Evolutionary conservation across 768 basidiomycete genomes (phyloP), one percentile per base, ranked within the genome.

Genomic region (Agaricus subrufescens): DNA sequence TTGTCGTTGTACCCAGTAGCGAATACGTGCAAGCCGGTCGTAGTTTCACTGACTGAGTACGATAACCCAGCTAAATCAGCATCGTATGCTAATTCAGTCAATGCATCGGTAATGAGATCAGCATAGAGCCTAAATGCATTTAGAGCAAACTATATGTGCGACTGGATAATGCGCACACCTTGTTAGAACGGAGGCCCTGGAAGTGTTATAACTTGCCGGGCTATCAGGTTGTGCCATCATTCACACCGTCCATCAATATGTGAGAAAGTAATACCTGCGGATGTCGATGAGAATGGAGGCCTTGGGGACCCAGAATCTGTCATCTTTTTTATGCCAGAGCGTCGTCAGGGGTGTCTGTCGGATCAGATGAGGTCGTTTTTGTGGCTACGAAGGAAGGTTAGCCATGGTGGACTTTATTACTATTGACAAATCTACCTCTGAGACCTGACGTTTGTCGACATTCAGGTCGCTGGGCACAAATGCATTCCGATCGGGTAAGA

Each of bases 321-420:
- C 96, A 67, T 99, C 97, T 67, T 94, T 94, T 76, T 99, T 99
- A 72, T 94, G 84, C 95, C 96, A 99, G 3, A 98, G 72, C 11
- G 85, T 79, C 3, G 87, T 88, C 27, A 87, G 63, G 0, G 81
- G 72, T 0, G 85, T 89, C 68, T 94, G 81, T 31, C 82, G 75
- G 54, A 98, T 81, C 57, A 94, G 79, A 57, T 80, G 74, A 3
- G 96, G 95, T 11, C 89, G 80, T 57, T 80, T 83, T 57, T 79
- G 70, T 27, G 90, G 89, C 92, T 96, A 64, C 11, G 11, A 34
- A 57, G 19, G 38, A 3, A 19, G 30, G 12, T 42, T 15, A 42
- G 40, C n/a, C 3, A 37, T 38, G 48, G 7, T 4, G 26, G n/a
- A 11, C 8, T 11, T 29, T 14, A 27, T 9, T 31, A 38, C 15